phyloP scores from a whole-genome alignment of 129 eudicot species.

The Flaveria sonorensis region DNA sequence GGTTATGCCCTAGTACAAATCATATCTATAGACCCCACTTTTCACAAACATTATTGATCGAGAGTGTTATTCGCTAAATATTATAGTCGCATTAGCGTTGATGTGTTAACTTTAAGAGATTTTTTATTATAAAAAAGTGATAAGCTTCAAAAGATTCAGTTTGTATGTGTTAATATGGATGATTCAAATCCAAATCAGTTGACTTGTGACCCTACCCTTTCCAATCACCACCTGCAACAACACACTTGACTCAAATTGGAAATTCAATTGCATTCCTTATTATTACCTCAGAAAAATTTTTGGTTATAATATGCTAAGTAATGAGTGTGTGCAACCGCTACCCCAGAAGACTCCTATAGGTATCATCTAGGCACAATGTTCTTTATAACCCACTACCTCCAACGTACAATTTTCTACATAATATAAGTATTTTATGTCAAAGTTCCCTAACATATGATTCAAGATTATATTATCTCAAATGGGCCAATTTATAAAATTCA shows the following conservation, averaged over 20 bases:
- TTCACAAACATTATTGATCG: conserved; percentile 22
- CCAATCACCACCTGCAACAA: conserved; percentile 40
- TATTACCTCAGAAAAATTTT: conserved; percentile 22
- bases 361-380: conserved; percentile 1
- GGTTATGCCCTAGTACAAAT: conserved; percentile 25
- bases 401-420: conserved; percentile 15
- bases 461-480: no score
- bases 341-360: conserved; percentile 18
- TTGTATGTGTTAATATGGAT: conserved; percentile 26
- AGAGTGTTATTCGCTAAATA: neutral
- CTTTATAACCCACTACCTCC: conserved; percentile 33
- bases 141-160: conserved; percentile 17
- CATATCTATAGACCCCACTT: conserved; percentile 28
- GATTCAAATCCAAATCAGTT: conserved; percentile 35
- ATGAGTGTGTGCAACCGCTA: conserved; percentile 38
- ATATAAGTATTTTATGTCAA: no score
- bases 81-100: conserved; percentile 19
- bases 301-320: conserved; percentile 26
- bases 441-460: no score
- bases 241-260: conserved; percentile 35
- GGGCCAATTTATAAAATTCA: no score
- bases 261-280: conserved; percentile 36
- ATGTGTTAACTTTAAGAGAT: neutral
- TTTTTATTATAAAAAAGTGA: neutral
- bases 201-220: conserved; percentile 39